Percentiles rank a stretch among this genome's conserved stretches.
phyloP scores from a whole-genome alignment of 2,329 filamentous ascomycete species.

The Helicocarpus griseus region DNA sequence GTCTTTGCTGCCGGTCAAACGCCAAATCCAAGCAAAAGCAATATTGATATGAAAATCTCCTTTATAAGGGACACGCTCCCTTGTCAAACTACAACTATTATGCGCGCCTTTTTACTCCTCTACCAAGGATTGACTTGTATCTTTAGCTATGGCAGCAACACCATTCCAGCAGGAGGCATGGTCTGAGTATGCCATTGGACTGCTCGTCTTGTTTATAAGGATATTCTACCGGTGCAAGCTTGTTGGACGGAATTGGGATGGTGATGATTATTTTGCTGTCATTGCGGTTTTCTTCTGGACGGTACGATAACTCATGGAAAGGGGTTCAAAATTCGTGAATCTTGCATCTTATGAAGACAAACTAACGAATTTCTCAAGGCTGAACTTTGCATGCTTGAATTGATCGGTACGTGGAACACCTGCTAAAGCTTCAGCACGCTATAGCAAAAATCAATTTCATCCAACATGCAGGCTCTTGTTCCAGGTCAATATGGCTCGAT shows the following conservation, averaged over 20 bases:
- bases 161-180: conserved; percentile 38
- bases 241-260: conserved; percentile 33
- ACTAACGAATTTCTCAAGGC: conserved; percentile 7
- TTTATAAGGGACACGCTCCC: no score
- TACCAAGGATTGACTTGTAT: no score
- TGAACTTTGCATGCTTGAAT: conserved; percentile 15
- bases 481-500: conserved; percentile 32
- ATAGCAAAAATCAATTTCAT: no score
- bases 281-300: conserved; percentile 31
- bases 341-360: not conserved
- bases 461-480: no score
- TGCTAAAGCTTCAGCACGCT: no score
- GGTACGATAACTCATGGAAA: conserved; percentile 17
- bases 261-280: conserved; percentile 36
- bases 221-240: conserved; percentile 31
- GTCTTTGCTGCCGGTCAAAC: no score
- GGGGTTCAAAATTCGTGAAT: no score
- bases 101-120: not conserved
- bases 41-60: no score
- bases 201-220: conserved; percentile 29
- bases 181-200: conserved; percentile 35
- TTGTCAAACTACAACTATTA: not conserved
- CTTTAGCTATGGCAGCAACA: conserved; percentile 18
- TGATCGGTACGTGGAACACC: conserved; percentile 14
- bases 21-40: no score